These are phyloP conservation scores for Aspergillus indologenus DNA, from an alignment of 495 filamentous ascomycete species.

Conservation along the genomic window DNA sequence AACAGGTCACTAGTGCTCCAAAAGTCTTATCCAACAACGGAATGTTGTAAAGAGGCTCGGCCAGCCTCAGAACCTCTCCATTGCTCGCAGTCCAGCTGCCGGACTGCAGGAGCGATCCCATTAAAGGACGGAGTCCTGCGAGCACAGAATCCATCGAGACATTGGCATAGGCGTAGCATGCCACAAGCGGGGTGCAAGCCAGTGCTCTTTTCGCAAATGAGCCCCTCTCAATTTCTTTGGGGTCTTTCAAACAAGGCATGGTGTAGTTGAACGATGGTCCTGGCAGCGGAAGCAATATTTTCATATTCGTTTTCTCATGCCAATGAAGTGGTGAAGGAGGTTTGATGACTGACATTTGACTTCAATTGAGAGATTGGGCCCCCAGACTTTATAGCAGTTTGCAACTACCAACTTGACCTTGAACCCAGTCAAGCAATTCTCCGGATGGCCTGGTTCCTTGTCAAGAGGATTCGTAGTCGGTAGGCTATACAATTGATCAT, in stretches of 20 bases:
- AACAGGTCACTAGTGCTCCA: conserved; percentile 12
- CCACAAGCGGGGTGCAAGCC: conserved; percentile 5
- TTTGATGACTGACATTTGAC: no score
- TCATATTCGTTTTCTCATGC: no score
- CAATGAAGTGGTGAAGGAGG: no score
- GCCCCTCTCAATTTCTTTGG: neutral
- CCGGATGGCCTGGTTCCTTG: neutral
- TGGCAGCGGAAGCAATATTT: neutral
- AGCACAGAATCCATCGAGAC: conserved; percentile 1
- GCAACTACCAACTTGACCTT: conserved; percentile 2
- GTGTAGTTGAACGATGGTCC: neutral
- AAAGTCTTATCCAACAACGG: conserved; percentile 13
- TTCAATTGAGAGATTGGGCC: no score
- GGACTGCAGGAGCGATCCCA: neutral
- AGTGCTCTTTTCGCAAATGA: conserved; percentile 3
- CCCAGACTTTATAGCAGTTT: no score
- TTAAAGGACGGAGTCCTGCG: neutral
- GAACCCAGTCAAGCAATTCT: neutral
- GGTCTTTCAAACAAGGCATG: neutral
- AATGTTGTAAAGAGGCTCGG: neutral
- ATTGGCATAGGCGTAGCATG: neutral
- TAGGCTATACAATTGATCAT: neutral
- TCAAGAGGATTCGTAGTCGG: neutral
- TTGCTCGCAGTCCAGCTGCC: conserved; percentile 9
- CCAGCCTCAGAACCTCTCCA: conserved; percentile 12